Base-by-base conservation (phyloP, 352 stramenopile genomes). In the Phytophthora pisi region DNA sequence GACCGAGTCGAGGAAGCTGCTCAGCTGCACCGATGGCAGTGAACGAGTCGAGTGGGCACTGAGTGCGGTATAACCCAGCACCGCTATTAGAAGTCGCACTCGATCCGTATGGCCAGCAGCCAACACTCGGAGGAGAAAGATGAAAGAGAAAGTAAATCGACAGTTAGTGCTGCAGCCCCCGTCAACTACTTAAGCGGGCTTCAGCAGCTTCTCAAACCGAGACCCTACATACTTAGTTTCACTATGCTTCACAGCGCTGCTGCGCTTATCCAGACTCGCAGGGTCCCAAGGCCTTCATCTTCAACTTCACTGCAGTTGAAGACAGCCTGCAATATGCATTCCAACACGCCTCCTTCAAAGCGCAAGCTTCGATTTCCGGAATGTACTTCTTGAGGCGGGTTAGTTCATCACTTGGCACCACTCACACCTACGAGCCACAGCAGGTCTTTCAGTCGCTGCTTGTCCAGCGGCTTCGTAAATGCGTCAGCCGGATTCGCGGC, bases 1-100 rank as follows among this genome's bases (percentile, higher is more conserved):
- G 5, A 69, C 18, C 13, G 62, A 64, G 9, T 65, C 31, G 18
- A 65, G 15, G 28, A 69, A 23, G 11, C 23, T 52, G 43, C 11
- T 55, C 43, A 62, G 23, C 16, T 23, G 36, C 11, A 51, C 36
- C 10, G 43, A 53, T 7, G 36, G 36, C 5, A 49, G 13, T 3
- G 26, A 40, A 2, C 2, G 5, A 6, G 28, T 18, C 7, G 53
- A 57, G 47, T 69, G 62, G 8, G 64, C 24, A 49, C 38, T 64
- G 18, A 64, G n/a, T 15, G 51, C 24, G 16, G 55, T 55, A 10
- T 60, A 57, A 16, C 18, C 11, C 11, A 70, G 28, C 40, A 64
- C 53, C 13, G 15, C 20, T 11, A 64, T 38, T 38, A 38, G 31
- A 38, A 38, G 31, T 38, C 7, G 31, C 31, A 38, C 31, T 34